A percentile compares a stretch with the other conserved stretches of the same genome.
phyloP scores from a whole-genome alignment of 495 filamentous ascomycete genomes.

The Penicillium verhagenii region DNA sequence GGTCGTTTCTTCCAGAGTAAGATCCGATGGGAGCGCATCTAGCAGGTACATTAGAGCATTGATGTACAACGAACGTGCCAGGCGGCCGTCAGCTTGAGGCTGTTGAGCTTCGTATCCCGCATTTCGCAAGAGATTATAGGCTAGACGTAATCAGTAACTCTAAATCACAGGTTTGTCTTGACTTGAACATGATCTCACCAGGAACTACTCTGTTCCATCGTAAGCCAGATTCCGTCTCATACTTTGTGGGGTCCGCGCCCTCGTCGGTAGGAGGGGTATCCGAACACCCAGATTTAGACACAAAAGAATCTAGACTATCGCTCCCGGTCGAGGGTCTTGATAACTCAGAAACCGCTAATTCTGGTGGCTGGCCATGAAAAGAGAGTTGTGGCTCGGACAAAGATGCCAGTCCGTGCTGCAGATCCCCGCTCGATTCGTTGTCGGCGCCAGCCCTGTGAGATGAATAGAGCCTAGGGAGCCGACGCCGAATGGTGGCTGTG shows the following conservation, averaged over 20 bases:
- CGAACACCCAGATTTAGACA: conserved; percentile 13
- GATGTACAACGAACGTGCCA: conserved; percentile 66
- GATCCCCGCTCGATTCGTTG: conserved; percentile 8
- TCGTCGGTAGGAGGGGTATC: conserved; percentile 13
- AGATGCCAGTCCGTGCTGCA: conserved; percentile 13
- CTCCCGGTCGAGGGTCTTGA: conserved; percentile 20
- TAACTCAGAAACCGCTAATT: not conserved
- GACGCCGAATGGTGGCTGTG: conserved; percentile 34
- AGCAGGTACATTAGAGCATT: conserved; percentile 65
- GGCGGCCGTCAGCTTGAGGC: conserved; percentile 31
- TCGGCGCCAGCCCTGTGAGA: conserved; percentile 17
- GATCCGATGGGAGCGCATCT: conserved; percentile 58
- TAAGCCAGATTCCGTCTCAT: conserved; percentile 39
- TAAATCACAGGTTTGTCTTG: not conserved
- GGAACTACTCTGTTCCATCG: conserved; percentile 42
- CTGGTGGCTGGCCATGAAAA: conserved; percentile 1
- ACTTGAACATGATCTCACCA: conserved; percentile 24
- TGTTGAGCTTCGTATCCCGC: conserved; percentile 42
- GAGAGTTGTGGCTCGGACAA: conserved; percentile 20
- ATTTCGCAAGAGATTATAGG: conserved; percentile 40
- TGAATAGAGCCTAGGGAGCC: conserved; percentile 27
- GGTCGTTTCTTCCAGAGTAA: conserved; percentile 42
- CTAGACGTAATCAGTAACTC: conserved; percentile 17
- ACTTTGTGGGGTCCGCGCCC: conserved; percentile 19
- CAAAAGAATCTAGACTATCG: conserved; percentile 19